Base-by-base conservation (phyloP, 2,329 filamentous ascomycete genomes). In the Dendrostoma leiphaemia region DNA sequence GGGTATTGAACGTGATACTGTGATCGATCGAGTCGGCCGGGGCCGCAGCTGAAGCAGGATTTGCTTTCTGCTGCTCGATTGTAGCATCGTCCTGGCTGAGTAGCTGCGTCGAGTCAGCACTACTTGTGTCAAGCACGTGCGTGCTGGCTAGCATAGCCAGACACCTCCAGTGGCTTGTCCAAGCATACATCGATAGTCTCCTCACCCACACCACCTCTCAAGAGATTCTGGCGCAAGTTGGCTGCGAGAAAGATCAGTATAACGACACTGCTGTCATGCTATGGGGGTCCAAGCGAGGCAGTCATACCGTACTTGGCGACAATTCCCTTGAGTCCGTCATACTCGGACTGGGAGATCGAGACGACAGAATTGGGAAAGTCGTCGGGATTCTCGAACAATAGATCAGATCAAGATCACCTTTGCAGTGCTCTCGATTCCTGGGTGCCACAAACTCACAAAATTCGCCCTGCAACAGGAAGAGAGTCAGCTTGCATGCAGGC, bases 281-380 rank as follows among this genome's bases (percentile, higher is more conserved):
- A n/a, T n/a, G n/a, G n/a, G n/a, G n/a, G n/a, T n/a, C n/a, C 29
- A 31, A 19, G 31, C 13, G 24, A 15, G 23, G 38, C 53, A 59
- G 47, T 21, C 73, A 59, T 76, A 86, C 83, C 72, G 64, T 84
- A 86, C 67, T 85, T 77, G 56, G 71, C 74, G 47, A 76, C 72
- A 51, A 62, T 59, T 53, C 77, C 67, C 61, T 84, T 74, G 57
- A 91, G 74, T 46, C 67, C 68, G 47, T 85, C 78, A 69, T 90
- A 83, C 64, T 91, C 84, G 47, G 70, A 67, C 63, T 77, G 83
- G 34, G 80, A 72, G 51, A 90, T 79, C 53, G 75, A 79, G 44
- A 88, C 72, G 15, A 70, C 62, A 51, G 72, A 67, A 46, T 68
- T 67, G 24, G 67, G 64, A 50, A 67, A 67, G 50, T 69, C 60